Percentiles rank a stretch among this genome's conserved stretches.
Evolutionary conservation across 2,329 filamentous ascomycete genomes (phyloP).

Genomic region (Arthrobotrys entomopaga): DNA sequence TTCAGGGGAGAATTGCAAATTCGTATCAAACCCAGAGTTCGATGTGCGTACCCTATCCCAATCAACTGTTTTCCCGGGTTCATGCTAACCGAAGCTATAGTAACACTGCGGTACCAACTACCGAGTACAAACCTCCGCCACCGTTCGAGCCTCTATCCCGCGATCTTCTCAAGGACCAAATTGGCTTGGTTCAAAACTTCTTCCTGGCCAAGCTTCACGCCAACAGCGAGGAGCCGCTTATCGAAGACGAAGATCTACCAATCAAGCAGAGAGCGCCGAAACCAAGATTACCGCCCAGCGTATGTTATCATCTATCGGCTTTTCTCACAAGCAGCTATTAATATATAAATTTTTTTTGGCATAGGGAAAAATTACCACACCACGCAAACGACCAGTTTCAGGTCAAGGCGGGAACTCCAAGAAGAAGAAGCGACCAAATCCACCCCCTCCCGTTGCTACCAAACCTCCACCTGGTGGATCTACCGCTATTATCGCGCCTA

Average conservation of each 20-base stretch:
- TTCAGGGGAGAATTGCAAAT: constrained; percentile 88
- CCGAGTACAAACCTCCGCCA: constrained; percentile 75
- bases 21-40: constrained; percentile 81
- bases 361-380: constrained; percentile 81
- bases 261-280: constrained; percentile 82
- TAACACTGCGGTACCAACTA: constrained; percentile 69
- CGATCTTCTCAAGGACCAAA: constrained; percentile 80
- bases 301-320: constrained; percentile 61
- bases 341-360: neutral
- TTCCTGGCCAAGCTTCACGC: constrained; percentile 88
- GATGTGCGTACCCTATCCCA: constrained; percentile 63
- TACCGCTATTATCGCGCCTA: constrained; percentile 58
- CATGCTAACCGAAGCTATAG: constrained; percentile 60
- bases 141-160: constrained; percentile 80
- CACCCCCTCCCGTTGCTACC: constrained; percentile 64
- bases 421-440: constrained; percentile 85
- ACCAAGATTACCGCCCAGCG: constrained; percentile 69
- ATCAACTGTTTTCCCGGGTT: constrained; percentile 15
- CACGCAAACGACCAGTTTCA: constrained; percentile 81
- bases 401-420: constrained; percentile 85
- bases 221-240: constrained; percentile 80
- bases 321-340: constrained; percentile 65
- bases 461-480: constrained; percentile 63
- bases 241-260: constrained; percentile 95
- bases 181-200: constrained; percentile 89